Evolutionary conservation across 1,284 basidiomycete species (phyloP).

Genomic region (Cutaneotrichosporon dermatis): DNA sequence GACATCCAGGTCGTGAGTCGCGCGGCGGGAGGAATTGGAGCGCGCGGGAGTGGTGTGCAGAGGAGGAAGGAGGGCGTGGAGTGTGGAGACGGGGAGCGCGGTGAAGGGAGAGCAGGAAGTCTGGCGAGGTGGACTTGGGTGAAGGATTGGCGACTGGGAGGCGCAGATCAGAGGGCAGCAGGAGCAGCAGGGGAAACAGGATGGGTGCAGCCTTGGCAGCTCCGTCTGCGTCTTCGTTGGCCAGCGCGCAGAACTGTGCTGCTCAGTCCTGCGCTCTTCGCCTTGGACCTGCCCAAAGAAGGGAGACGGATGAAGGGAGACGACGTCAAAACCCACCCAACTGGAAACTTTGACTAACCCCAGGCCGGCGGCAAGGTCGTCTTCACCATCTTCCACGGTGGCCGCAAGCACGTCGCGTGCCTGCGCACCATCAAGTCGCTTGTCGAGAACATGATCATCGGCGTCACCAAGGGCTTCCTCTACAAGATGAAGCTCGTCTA

Average conservation of each 20-base stretch:
- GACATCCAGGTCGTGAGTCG: constrained; percentile 76
- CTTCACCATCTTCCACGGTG: constrained; percentile 96
- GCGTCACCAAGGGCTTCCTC: constrained; percentile 96
- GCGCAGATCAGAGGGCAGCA: too few species aligned
- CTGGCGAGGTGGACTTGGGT: not conserved
- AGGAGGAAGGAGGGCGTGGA: not conserved
- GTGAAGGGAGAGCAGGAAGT: not conserved
- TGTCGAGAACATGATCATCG: constrained; percentile 96
- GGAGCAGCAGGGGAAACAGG: too few species aligned
- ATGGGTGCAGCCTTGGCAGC: too few species aligned
- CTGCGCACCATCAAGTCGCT: constrained; percentile 91
- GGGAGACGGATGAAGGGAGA: too few species aligned
- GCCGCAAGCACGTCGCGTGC: constrained; percentile 97
- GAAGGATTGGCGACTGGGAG: too few species aligned
- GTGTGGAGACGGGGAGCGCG: not conserved
- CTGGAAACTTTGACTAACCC: not conserved
- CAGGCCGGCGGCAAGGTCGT: constrained; percentile 62
- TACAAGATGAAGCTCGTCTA: constrained; percentile 99
- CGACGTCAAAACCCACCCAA: not conserved
- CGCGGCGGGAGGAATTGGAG: not conserved
- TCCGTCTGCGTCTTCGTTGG: too few species aligned
- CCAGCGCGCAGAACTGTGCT: too few species aligned
- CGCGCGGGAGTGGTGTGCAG: not conserved
- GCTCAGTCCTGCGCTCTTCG: too few species aligned
- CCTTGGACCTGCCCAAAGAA: too few species aligned